These are phyloP conservation scores for Martiniozyma abietophila DNA, from an alignment of 805 yeast genomes.

Conservation along the genomic window DNA sequence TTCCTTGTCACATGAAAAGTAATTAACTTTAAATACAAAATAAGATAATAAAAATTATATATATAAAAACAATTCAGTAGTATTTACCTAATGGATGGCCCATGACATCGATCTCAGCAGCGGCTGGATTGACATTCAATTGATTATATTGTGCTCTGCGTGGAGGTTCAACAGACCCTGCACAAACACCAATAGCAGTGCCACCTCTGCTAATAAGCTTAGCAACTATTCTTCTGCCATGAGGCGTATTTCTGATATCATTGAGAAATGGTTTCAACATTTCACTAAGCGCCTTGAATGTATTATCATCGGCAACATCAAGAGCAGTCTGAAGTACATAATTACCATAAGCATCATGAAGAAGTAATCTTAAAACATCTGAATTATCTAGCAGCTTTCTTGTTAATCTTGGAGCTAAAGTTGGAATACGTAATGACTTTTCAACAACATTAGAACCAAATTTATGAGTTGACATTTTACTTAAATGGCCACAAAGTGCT, in stretches of 20 bases:
- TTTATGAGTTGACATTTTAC: conserved; percentile 44
- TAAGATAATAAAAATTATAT: too few relatives aligned
- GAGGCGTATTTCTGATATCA: conserved; percentile 82
- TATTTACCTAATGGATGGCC: too few relatives aligned
- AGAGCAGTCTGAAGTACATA: conserved; percentile 51
- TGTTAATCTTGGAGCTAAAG: conserved; percentile 37
- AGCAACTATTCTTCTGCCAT: conserved; percentile 86
- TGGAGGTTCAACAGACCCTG: too few relatives aligned
- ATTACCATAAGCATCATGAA: conserved; percentile 52
- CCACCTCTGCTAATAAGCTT: conserved; percentile 35
- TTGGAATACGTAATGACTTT: conserved; percentile 40
- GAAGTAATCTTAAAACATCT: conserved; percentile 30
- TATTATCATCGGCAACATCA: conserved; percentile 42
- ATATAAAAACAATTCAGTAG: too few relatives aligned
- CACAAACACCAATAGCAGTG: conserved; percentile 8
- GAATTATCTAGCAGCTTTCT: conserved; percentile 31
- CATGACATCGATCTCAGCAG: too few relatives aligned
- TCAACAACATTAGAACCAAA: conserved; percentile 56
- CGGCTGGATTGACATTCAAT: too few relatives aligned
- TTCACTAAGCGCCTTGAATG: conserved; percentile 46
- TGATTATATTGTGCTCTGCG: too few relatives aligned
- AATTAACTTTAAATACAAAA: too few relatives aligned
- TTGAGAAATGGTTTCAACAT: conserved; percentile 67
- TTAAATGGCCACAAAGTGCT: conserved; percentile 24
- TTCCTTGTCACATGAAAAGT: too few relatives aligned